A percentile compares a stretch with the other conserved stretches of the same genome.
phyloP scores from a whole-genome alignment of 2,329 filamentous ascomycete genomes.

The Bimuria novae-zelandiae region DNA sequence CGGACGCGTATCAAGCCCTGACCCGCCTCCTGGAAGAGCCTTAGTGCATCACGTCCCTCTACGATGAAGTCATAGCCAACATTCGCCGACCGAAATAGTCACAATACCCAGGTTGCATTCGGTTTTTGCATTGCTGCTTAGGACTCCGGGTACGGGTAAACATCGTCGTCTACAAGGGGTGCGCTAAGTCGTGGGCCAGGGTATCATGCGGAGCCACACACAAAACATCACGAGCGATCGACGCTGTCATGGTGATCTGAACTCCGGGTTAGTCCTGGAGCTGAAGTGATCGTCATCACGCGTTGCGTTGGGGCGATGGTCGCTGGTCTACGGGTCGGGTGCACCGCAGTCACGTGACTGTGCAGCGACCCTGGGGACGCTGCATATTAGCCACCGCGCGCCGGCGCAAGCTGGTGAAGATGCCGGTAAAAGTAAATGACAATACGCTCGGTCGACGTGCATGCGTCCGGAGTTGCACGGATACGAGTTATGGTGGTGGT shows the following conservation, averaged over 20 bases:
- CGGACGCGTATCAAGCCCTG: neutral
- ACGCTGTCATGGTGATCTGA: constrained; percentile 2
- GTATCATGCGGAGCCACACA: constrained; percentile 1
- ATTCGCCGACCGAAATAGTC: constrained; percentile 6
- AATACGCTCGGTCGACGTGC: constrained; percentile 14
- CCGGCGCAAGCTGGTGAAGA: constrained; percentile 1
- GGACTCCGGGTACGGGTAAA: constrained; percentile 19
- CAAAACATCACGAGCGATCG: constrained; percentile 9
- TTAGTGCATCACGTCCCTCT: neutral
- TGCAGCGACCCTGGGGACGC: neutral
- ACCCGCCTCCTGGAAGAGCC: neutral
- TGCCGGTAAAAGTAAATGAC: constrained; percentile 5
- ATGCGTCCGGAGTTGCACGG: constrained; percentile 14
- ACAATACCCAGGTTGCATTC: constrained; percentile 7
- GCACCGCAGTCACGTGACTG: constrained; percentile 2
- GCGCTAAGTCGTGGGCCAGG: constrained; percentile 12
- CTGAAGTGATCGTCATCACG: constrained; percentile 5
- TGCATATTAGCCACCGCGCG: constrained; percentile 6
- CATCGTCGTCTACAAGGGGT: constrained; percentile 17
- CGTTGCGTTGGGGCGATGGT: neutral
- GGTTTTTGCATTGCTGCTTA: constrained; percentile 3
- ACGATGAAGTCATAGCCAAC: constrained; percentile 19
- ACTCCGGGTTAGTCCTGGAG: neutral
- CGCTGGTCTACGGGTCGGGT: too few relatives aligned
- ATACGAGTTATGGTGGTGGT: constrained; percentile 7